Evolutionary conservation across 2,329 filamentous ascomycete genomes (phyloP).

Genomic region (Hypoxylon sp.): DNA sequence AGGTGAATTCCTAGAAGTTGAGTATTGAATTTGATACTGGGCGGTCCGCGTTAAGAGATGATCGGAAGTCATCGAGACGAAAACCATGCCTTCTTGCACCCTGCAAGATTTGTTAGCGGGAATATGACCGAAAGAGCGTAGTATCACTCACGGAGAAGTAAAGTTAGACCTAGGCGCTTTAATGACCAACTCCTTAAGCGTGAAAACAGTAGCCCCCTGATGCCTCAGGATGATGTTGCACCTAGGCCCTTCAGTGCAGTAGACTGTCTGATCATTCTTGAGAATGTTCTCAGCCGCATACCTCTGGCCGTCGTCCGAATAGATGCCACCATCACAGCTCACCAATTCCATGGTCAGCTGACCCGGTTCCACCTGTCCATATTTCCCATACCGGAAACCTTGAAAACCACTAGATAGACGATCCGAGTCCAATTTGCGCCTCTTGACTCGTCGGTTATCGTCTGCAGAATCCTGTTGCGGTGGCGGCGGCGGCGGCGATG

Average conservation of each 20-base stretch:
- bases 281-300: slow-evolving; percentile 87
- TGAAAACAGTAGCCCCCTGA: slow-evolving; percentile 84
- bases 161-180: slow-evolving; percentile 86
- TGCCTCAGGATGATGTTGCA: slow-evolving; percentile 92
- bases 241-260: slow-evolving; percentile 88
- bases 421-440: slow-evolving; percentile 79
- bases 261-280: slow-evolving; percentile 85
- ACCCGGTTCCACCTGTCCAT: slow-evolving; percentile 88
- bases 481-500: slow-evolving; percentile 44
- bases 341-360: slow-evolving; percentile 87
- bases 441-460: slow-evolving; percentile 70
- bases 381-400: slow-evolving; percentile 85
- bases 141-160: slow-evolving; percentile 81
- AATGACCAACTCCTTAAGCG: slow-evolving; percentile 87
- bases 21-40: slow-evolving; percentile 81
- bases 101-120: slow-evolving; percentile 62
- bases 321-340: slow-evolving; percentile 88
- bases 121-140: slow-evolving; percentile 48
- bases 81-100: slow-evolving; percentile 92
- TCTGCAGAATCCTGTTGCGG: slow-evolving; percentile 50
- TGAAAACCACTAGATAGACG: slow-evolving; percentile 64
- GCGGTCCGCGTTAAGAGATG: slow-evolving; percentile 81
- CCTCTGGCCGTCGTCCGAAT: slow-evolving; percentile 69
- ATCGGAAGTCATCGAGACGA: slow-evolving; percentile 87
- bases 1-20: slow-evolving; percentile 51